Conservation (phyloP, 2,329 filamentous ascomycete genomes). For the Ophiostoma perfectum region DNA sequence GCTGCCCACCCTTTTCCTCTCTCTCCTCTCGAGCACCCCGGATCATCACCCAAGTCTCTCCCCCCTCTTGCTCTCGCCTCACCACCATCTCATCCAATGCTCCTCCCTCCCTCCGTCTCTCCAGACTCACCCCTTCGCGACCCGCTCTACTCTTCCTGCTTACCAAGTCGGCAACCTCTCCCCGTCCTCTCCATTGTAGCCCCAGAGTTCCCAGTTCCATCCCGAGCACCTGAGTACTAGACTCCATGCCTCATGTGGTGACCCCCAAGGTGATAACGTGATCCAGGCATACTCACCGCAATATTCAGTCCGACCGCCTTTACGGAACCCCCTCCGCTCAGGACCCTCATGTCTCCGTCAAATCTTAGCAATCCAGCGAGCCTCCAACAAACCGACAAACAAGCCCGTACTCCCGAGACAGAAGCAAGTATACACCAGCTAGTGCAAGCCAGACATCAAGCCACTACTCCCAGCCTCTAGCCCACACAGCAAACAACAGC, state of each 20-base stretch:
- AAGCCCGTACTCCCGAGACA: slow-evolving; percentile 10
- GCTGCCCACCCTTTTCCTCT: slow-evolving; percentile 1
- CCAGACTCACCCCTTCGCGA: background rate
- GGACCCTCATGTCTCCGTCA: background rate
- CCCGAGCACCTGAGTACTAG: slow-evolving; percentile 8
- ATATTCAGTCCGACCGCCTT: background rate
- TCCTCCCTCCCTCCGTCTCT: background rate
- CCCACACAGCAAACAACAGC: slow-evolving; percentile 37
- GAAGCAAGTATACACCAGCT: slow-evolving; percentile 23
- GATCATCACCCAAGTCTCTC: background rate
- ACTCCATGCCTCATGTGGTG: background rate
- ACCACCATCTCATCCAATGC: background rate
- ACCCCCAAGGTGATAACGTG: slow-evolving; percentile 23
- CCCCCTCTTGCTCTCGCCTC: background rate
- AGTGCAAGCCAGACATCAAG: slow-evolving; percentile 24
- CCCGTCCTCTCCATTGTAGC: slow-evolving; percentile 22
- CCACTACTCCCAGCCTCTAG: slow-evolving; percentile 16
- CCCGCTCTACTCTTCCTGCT: slow-evolving; percentile 9
- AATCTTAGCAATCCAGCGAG: slow-evolving; percentile 17
- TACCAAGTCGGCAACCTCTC: slow-evolving; percentile 14
- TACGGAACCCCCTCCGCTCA: background rate
- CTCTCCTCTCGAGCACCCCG: slow-evolving; percentile 13
- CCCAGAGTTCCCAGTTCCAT: slow-evolving; percentile 12
- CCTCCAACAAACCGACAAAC: slow-evolving; percentile 19
- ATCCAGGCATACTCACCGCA: slow-evolving; percentile 11